phyloP scores from a whole-genome alignment of 306 rosid species.

The Cucumis melo region DNA sequence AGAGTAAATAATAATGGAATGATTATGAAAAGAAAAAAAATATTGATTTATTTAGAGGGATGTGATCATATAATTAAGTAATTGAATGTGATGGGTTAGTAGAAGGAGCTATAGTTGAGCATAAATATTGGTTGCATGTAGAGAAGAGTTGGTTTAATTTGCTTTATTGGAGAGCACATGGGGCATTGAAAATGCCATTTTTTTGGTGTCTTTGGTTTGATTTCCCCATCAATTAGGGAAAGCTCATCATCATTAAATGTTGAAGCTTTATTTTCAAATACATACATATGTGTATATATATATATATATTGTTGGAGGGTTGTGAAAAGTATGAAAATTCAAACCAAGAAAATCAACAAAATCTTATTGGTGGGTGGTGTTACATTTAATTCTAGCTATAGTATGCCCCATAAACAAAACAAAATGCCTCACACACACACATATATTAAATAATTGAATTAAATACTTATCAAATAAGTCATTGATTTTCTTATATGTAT shows the following conservation, averaged over 20 bases:
- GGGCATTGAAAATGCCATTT: background rate
- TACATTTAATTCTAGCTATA: background rate
- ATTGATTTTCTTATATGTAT: too few species aligned
- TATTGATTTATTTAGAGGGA: background rate
- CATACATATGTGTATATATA: too few species aligned
- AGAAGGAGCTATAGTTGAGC: background rate
- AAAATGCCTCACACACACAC: background rate
- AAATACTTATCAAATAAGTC: too few species aligned
- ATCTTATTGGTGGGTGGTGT: background rate
- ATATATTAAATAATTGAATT: background rate
- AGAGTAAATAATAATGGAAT: background rate
- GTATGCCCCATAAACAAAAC: background rate
- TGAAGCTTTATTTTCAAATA: background rate
- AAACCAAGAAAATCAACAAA: background rate
- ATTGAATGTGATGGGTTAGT: background rate
- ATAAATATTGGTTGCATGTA: background rate
- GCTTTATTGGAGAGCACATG: constrained; percentile 2
- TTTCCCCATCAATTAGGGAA: constrained; percentile 9
- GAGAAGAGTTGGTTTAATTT: background rate
- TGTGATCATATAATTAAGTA: background rate
- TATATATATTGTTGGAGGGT: background rate
- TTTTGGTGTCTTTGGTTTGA: background rate
- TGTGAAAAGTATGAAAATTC: background rate
- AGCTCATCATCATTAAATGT: constrained; percentile 2
- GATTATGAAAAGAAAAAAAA: background rate